A percentile compares a stretch with the other conserved stretches of the same genome.
phyloP scores from a whole-genome alignment of 1,284 basidiomycete genomes.

The Sphaerobolus stellatus region DNA sequence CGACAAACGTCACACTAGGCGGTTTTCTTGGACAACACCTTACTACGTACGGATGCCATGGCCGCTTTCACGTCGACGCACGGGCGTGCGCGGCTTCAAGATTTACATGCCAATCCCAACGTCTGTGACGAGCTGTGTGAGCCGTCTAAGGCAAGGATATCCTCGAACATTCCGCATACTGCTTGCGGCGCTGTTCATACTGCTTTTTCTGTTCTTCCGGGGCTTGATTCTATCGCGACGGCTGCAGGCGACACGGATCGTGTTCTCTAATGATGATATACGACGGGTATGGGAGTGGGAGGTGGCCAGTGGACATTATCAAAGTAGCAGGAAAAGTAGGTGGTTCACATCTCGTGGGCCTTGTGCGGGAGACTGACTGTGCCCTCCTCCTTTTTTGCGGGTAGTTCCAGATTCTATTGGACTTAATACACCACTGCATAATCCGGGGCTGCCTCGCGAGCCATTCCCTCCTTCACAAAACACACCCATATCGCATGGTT shows the following conservation, averaged over 20 bases:
- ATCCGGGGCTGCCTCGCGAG: constrained; percentile 64
- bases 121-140: constrained; percentile 51
- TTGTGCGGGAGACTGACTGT: not conserved
- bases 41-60: constrained; percentile 57
- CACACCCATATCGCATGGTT: constrained; percentile 38
- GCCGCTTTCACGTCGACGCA: constrained; percentile 11
- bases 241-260: constrained; percentile 73
- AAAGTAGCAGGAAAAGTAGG: constrained; percentile 73
- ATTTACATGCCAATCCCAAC: constrained; percentile 64
- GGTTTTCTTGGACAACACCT: constrained; percentile 36
- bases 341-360: constrained; percentile 20
- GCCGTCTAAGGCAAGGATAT: constrained; percentile 48
- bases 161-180: constrained; percentile 55
- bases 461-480: constrained; percentile 37
- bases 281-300: constrained; percentile 94
- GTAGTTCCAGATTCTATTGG: constrained; percentile 74
- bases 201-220: constrained; percentile 54
- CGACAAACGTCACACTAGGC: constrained; percentile 57
- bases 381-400: constrained; percentile 10
- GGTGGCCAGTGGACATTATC: constrained; percentile 86
- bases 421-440: constrained; percentile 54
- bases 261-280: constrained; percentile 74
- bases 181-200: constrained; percentile 48
- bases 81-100: constrained; percentile 48
- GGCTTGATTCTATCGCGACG: constrained; percentile 61